Base-by-base conservation (phyloP, 1,139 yeast species). In the Yamadazyma pseudoaaseri region DNA sequence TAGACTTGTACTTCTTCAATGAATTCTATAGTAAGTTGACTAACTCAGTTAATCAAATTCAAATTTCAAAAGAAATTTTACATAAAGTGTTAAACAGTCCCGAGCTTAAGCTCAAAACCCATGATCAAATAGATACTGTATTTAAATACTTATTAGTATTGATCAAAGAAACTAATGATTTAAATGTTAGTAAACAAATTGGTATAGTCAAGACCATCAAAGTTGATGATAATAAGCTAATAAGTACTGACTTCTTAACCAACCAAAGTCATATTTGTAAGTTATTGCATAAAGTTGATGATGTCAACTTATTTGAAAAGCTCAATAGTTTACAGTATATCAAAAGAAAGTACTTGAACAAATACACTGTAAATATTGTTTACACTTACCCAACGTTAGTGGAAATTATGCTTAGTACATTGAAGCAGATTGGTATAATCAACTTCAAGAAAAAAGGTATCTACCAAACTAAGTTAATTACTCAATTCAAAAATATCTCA, bases 301-400 rank as follows among this genome's bases (percentile, higher is more conserved):
- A 70, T 41, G 66, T 68, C 43, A 46, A 49, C 1, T 70, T 78
- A 5, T 66, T 65, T 41, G 62, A 66, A 16, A 77, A 75, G 42
- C 64, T 83, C 35, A 68, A 78, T 38, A 64, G 84, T 36, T 66
- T 89, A 34, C 69, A 76, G 43, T 63, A 66, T 39, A 64, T 70
- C 6, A 73, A 86, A 21, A 79, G 77, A 49, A 71, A 68, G 33
- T 74, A 71, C 41, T 67, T 82, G 38, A 67, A 72, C 39, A 73
- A 75, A 33, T 80, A 79, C 20, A 70, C 73, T 1, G 67, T 61
- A 10, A 75, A 77, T 45, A 70, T 80, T 27, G 70, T 74, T 39
- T 77, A 70, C 52, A 82, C 95, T 0, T 85, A 81, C 51, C 95
- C 96, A 1, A 74, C 95, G 0, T 60, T 90, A 30, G 74, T 87